Base-by-base conservation (phyloP, 371 early-diverging fungal species). In the Mortierella sp. region DNA sequence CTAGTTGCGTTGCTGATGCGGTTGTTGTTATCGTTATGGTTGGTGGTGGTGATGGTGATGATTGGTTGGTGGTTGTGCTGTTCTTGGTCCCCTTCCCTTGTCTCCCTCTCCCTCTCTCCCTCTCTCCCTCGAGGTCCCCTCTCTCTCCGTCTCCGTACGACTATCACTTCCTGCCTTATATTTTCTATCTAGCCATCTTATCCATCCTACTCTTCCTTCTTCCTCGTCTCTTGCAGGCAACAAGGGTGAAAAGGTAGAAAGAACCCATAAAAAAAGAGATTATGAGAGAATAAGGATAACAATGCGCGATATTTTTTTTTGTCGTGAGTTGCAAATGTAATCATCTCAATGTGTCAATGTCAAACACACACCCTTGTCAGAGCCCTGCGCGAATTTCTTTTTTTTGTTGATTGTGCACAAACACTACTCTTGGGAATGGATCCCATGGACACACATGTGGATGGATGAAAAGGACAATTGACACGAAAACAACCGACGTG, bases 271-370 rank as follows among this genome's bases (percentile, higher is more conserved):
- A 37, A 10, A 61, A 52, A 52, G 8, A n/a, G 10, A 26, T 7
- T 6, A 26, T n/a, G 26, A 48, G n/a, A 48, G n/a, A 19, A 37
- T 4, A 34, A 31, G 34, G 37, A 34, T 22, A 19, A 34, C 37
- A 19, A 61, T 61, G 61, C 61, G 37, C 61, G 61, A 61, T 61
- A n/a, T 61, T 34, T 31, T 61, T 29, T 55, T 55, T 53, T 6
- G 4, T 55, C 14, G 8, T 14, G n/a, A n/a, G n/a, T n/a, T n/a
- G n/a, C n/a, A n/a, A n/a, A n/a, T 45, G 13, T 45, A 34, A 29
- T 16, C 19, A 29, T 19, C 34, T 22, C 19, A 14, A 19, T 37
- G 7, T 39, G 34, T 22, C 61, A 8, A 19, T 22, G 34, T 19
- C 14, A 1, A 14, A 8, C 45, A 45, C 50, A 24, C 29, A 53